A percentile compares a stretch with the other conserved stretches of the same genome.
These are phyloP conservation scores for Blastobotrys indianensis DNA, from an alignment of 1,139 yeast genomes.

Conservation along the genomic window DNA sequence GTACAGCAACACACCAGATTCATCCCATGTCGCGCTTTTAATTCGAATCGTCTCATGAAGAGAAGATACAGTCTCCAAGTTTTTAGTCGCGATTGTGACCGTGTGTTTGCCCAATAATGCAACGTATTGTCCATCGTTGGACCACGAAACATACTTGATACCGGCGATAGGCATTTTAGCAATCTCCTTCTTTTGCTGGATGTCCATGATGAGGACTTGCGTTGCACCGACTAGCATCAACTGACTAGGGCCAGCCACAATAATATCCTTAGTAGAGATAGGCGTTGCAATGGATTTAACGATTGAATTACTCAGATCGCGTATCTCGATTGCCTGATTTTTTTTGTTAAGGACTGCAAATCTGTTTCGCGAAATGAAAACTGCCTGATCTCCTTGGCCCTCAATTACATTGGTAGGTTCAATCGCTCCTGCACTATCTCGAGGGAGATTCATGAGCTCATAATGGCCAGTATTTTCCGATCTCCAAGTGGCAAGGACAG, in stretches of 20 bases:
- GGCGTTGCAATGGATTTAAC: conserved; percentile 81
- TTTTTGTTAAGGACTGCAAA: conserved; percentile 73
- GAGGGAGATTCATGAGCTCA: conserved; percentile 73
- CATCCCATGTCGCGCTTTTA: conserved; percentile 98
- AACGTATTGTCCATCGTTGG: conserved; percentile 77
- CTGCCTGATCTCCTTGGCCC: conserved; percentile 82
- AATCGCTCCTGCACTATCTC: conserved; percentile 84
- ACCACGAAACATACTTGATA: conserved; percentile 87
- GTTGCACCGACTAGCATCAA: conserved; percentile 68
- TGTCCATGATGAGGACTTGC: conserved; percentile 78
- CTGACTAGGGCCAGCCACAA: conserved; percentile 78
- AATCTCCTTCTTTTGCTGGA: conserved; percentile 81
- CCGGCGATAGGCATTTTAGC: conserved; percentile 60
- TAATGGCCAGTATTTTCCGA: conserved; percentile 57
- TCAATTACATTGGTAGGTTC: conserved; percentile 76
- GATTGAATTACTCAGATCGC: conserved; percentile 72
- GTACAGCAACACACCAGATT: conserved; percentile 81
- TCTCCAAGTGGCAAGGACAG: conserved; percentile 77
- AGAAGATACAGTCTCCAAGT: conserved; percentile 71
- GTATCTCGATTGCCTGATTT: conserved; percentile 64
- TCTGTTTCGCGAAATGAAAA: conserved; percentile 89
- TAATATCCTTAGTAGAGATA: conserved; percentile 63
- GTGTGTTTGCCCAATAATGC: conserved; percentile 92
- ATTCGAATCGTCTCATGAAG: conserved; percentile 96
- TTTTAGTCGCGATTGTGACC: conserved; percentile 77